These are phyloP conservation scores for Lasiosphaeriaceae sp. DNA, from an alignment of 495 filamentous ascomycete genomes.

Conservation along the genomic window DNA sequence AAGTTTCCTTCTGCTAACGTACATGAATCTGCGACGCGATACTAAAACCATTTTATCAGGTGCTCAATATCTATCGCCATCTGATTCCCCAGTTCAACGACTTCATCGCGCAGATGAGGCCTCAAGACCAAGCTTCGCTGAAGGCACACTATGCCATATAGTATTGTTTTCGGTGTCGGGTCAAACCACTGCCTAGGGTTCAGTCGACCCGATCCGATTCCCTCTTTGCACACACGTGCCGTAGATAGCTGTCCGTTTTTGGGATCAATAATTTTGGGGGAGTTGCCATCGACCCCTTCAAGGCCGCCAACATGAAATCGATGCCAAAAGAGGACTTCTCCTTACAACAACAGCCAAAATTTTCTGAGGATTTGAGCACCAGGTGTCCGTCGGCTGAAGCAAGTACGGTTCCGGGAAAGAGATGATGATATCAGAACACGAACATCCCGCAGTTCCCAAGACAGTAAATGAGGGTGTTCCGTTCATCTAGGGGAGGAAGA, in stretches of 20 bases:
- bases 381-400: too few species aligned
- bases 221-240: not conserved
- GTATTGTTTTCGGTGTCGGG: not conserved
- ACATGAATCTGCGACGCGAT: not conserved
- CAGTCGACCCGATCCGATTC: not conserved
- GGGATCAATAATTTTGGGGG: not conserved
- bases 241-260: conserved; percentile 6
- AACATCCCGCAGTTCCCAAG: too few species aligned
- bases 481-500: too few species aligned
- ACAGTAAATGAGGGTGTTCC: too few species aligned
- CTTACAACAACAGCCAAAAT: too few species aligned
- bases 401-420: too few species aligned
- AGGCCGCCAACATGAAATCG: not conserved
- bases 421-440: too few species aligned
- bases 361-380: too few species aligned
- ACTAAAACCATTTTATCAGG: conserved; percentile 42
- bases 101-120: conserved; percentile 67
- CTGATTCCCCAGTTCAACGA: conserved; percentile 82
- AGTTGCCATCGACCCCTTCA: not conserved
- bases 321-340: not conserved
- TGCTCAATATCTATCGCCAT: conserved; percentile 74
- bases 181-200: not conserved
- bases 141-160: conserved; percentile 40
- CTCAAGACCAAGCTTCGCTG: conserved; percentile 52
- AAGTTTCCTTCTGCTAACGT: not conserved